Conservation (phyloP, 768 basidiomycete genomes). For the Lentinula aciculospora region DNA sequence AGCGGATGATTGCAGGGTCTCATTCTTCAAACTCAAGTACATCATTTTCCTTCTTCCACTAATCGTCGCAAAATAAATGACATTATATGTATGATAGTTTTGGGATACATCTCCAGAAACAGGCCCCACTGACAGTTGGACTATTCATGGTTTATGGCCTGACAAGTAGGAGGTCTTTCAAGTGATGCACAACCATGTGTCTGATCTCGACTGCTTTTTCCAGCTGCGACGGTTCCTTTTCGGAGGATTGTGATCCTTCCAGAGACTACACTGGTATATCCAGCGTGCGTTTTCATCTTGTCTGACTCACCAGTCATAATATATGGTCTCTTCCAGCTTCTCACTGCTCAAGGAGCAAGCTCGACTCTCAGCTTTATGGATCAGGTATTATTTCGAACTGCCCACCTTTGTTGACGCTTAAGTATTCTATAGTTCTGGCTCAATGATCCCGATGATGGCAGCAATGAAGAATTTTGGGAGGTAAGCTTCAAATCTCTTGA, state of each 20-base stretch:
- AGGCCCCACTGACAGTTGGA: constrained; percentile 67
- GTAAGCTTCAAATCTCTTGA: constrained; percentile 27
- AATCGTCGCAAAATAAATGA: background rate
- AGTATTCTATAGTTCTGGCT: constrained; percentile 45
- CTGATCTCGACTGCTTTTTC: background rate
- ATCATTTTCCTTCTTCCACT: background rate
- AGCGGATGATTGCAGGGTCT: constrained; percentile 38
- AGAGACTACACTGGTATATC: constrained; percentile 41
- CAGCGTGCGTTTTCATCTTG: constrained; percentile 20
- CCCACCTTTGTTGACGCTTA: too few species aligned
- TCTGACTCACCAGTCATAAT: background rate
- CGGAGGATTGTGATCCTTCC: constrained; percentile 37
- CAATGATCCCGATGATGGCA: constrained; percentile 39
- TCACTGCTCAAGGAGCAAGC: constrained; percentile 49
- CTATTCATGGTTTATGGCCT: constrained; percentile 70
- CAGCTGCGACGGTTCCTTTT: constrained; percentile 49
- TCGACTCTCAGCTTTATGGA: constrained; percentile 58
- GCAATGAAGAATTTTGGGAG: constrained; percentile 66
- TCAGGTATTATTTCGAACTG: constrained; percentile 16
- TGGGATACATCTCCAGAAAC: constrained; percentile 65
- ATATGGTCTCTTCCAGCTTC: constrained; percentile 31
- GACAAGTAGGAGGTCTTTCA: constrained; percentile 38
- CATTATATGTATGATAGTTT: constrained; percentile 35
- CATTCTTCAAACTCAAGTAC: constrained; percentile 49
- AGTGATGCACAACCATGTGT: background rate